These are phyloP conservation scores for Aspergillus steynii DNA, from an alignment of 495 filamentous ascomycete genomes.

Conservation along the genomic window DNA sequence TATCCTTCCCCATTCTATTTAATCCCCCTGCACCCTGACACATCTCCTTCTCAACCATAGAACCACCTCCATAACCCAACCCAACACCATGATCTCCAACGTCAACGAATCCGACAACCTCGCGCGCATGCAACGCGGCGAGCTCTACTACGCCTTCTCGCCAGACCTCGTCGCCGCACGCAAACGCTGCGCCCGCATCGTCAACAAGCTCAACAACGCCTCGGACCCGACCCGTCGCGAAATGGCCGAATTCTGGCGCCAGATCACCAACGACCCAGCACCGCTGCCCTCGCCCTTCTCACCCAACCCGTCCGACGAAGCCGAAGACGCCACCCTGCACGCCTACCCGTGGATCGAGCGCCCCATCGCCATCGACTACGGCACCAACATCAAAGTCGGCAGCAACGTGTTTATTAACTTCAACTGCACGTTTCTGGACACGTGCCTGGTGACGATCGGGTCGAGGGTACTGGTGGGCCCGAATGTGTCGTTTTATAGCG, in stretches of 20 bases:
- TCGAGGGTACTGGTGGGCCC: conserved; percentile 72
- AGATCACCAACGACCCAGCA: conserved; percentile 11
- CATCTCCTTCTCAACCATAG: too few relatives aligned
- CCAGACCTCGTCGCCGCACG: conserved; percentile 11
- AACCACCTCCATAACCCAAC: not conserved
- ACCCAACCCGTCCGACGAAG: not conserved
- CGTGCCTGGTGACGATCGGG: conserved; percentile 68
- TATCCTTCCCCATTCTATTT: not conserved
- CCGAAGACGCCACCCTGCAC: conserved; percentile 4
- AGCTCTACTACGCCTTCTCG: conserved; percentile 16
- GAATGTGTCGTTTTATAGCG: conserved; percentile 65
- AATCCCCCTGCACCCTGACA: not conserved
- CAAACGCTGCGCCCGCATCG: conserved; percentile 8
- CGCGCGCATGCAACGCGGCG: conserved; percentile 16
- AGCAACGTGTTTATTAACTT: conserved; percentile 7
- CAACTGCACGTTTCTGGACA: conserved; percentile 65
- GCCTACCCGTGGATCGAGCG: conserved; percentile 10
- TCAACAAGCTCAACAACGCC: conserved; percentile 7
- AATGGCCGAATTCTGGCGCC: conserved; percentile 9
- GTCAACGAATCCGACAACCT: conserved; percentile 14
- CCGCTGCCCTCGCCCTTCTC: conserved; percentile 1
- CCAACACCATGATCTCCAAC: conserved; percentile 2
- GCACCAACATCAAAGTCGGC: conserved; percentile 7
- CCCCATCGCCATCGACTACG: conserved; percentile 12
- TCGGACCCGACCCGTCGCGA: conserved; percentile 5